phyloP scores from a whole-genome alignment of 106 monocot species.

The Hemerocallis citrina region DNA sequence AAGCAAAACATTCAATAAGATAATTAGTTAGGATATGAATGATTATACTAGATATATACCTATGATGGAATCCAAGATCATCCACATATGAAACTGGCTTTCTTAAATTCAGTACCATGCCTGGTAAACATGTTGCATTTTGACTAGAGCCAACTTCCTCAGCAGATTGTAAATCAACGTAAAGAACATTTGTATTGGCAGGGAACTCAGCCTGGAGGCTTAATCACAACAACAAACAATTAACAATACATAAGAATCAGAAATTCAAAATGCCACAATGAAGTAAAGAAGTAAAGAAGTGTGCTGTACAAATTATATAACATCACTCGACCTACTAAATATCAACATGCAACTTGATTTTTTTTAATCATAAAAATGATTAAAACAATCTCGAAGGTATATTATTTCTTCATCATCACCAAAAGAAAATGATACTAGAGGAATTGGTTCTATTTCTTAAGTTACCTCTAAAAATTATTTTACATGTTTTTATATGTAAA shows the following conservation, averaged over 20 bases:
- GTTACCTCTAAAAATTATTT: too few relatives aligned
- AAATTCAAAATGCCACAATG: neutral
- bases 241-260: neutral
- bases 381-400: too few relatives aligned
- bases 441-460: too few relatives aligned
- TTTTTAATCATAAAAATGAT: too few relatives aligned
- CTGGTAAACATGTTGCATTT: constrained; percentile 65
- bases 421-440: too few relatives aligned
- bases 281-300: neutral
- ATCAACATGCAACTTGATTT: too few relatives aligned
- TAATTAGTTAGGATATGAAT: neutral
- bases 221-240: constrained; percentile 20
- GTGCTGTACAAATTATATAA: neutral
- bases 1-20: neutral
- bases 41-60: constrained; percentile 39
- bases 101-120: constrained; percentile 87
- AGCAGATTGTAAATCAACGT: constrained; percentile 78
- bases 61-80: constrained; percentile 63
- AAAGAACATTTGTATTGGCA: constrained; percentile 95
- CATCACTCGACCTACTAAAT: too few relatives aligned
- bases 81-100: constrained; percentile 73
- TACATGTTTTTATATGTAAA: too few relatives aligned
- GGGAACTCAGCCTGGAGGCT: constrained; percentile 78
- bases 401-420: too few relatives aligned
- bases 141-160: constrained; percentile 84